phyloP scores from a whole-genome alignment of 768 basidiomycete genomes.

The Cytidiella melzeri region DNA sequence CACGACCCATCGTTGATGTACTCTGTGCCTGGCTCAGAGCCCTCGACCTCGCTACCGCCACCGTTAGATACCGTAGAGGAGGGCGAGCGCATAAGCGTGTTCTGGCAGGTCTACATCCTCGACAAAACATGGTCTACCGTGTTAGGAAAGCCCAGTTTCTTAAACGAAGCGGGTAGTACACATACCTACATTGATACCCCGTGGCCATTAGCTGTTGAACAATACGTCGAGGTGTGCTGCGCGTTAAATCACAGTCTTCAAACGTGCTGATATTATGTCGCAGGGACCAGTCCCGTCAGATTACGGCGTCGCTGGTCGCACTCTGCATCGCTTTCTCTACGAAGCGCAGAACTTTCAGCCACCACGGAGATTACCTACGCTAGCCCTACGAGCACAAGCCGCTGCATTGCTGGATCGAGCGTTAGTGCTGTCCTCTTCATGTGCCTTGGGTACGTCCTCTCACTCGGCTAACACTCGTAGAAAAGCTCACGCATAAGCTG shows the following conservation, averaged over 20 bases:
- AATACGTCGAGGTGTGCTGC: slow-evolving; percentile 28
- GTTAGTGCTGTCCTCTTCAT: slow-evolving; percentile 41
- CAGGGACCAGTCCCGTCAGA: slow-evolving; percentile 38
- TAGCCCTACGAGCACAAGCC: slow-evolving; percentile 45
- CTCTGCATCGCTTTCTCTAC: slow-evolving; percentile 42
- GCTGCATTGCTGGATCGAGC: slow-evolving; percentile 59
- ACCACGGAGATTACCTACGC: slow-evolving; percentile 25
- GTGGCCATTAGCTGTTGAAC: slow-evolving; percentile 31
- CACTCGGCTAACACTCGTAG: not conserved
- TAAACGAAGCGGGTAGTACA: slow-evolving; percentile 46
- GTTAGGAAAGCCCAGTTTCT: slow-evolving; percentile 43
- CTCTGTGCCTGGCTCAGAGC: slow-evolving; percentile 12
- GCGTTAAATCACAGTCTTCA: not conserved
- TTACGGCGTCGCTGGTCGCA: slow-evolving; percentile 37
- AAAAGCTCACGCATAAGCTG: not conserved
- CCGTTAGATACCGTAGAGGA: slow-evolving; percentile 44
- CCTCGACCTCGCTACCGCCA: slow-evolving; percentile 17
- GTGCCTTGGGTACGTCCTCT: slow-evolving; percentile 20
- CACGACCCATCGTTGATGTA: slow-evolving; percentile 1
- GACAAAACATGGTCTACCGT: slow-evolving; percentile 54
- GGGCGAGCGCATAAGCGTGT: slow-evolving; percentile 58
- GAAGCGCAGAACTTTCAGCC: slow-evolving; percentile 24
- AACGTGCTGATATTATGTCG: slow-evolving; percentile 17
- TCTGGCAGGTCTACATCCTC: slow-evolving; percentile 55
- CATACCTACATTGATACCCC: slow-evolving; percentile 31